Percentiles rank a stretch among this genome's conserved stretches.
These are phyloP conservation scores for Scedosporium boydii DNA, from an alignment of 2,329 filamentous ascomycete species.

Conservation along the genomic window DNA sequence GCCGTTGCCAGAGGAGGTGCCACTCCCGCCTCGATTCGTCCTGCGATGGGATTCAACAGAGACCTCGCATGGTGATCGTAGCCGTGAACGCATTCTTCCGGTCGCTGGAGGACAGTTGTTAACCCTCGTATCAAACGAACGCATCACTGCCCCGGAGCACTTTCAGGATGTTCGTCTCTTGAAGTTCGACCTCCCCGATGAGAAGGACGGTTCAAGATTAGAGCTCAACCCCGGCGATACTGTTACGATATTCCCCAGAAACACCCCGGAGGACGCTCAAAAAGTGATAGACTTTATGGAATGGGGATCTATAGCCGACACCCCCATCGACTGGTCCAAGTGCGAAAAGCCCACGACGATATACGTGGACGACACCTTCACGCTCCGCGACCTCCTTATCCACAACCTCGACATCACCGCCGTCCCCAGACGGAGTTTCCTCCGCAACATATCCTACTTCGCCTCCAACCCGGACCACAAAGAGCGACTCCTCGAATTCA, in stretches of 20 bases:
- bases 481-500: constrained; percentile 77
- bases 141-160: constrained; percentile 66
- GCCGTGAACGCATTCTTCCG: constrained; percentile 30
- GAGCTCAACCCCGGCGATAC: constrained; percentile 64
- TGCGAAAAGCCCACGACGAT: constrained; percentile 9
- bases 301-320: constrained; percentile 68
- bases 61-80: neutral
- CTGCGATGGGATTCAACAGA: constrained; percentile 2
- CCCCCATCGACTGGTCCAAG: constrained; percentile 36
- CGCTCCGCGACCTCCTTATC: constrained; percentile 65
- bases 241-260: constrained; percentile 76
- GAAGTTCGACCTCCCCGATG: constrained; percentile 39
- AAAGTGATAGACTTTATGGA: constrained; percentile 67
- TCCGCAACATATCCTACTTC: constrained; percentile 68
- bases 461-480: constrained; percentile 63
- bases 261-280: constrained; percentile 73
- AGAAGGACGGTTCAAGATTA: constrained; percentile 13
- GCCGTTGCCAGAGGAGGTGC: constrained; percentile 64
- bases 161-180: constrained; percentile 92
- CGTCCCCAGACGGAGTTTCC: constrained; percentile 81
- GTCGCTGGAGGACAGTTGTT: constrained; percentile 49
- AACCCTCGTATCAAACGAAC: constrained; percentile 53
- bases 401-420: constrained; percentile 84
- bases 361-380: constrained; percentile 34
- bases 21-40: constrained; percentile 61